Percentiles rank a stretch among this genome's conserved stretches.
These are phyloP conservation scores for Erythrobasidium hasegawianum DNA, from an alignment of 1,284 basidiomycete genomes.

Conservation along the genomic window DNA sequence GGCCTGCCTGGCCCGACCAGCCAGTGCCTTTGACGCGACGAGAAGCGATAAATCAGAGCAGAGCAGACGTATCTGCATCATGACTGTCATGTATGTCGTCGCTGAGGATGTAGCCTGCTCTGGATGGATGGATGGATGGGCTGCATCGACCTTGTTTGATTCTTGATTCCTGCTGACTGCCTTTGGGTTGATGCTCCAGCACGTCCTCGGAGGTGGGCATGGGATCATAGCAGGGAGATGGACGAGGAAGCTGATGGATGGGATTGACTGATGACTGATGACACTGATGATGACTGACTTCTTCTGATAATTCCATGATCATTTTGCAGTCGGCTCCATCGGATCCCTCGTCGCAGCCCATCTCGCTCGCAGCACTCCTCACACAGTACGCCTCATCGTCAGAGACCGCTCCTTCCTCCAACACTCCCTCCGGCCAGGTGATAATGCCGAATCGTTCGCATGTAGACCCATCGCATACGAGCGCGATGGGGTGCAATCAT, in stretches of 20 bases:
- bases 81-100: too few species aligned
- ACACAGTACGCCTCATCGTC: background rate
- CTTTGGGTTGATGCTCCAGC: background rate
- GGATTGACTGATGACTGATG: background rate
- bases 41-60: too few species aligned
- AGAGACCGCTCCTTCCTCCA: background rate
- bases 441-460: slow-evolving; percentile 43
- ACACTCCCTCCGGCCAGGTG: background rate
- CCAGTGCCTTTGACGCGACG: too few species aligned
- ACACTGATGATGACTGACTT: background rate
- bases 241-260: background rate
- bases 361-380: background rate
- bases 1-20: too few species aligned
- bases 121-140: too few species aligned
- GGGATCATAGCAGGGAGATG: background rate
- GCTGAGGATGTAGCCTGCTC: too few species aligned
- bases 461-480: slow-evolving; percentile 43
- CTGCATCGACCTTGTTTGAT: too few species aligned
- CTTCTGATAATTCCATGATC: too few species aligned
- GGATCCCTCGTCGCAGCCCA: background rate
- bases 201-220: background rate
- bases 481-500: slow-evolving; percentile 48
- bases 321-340: background rate
- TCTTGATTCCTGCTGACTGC: too few species aligned
- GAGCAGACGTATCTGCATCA: too few species aligned